A percentile compares a stretch with the other conserved stretches of the same genome.
Evolutionary conservation across 108 stramenopile species (phyloP).

Genomic region (Skeletonema costatum): DNA sequence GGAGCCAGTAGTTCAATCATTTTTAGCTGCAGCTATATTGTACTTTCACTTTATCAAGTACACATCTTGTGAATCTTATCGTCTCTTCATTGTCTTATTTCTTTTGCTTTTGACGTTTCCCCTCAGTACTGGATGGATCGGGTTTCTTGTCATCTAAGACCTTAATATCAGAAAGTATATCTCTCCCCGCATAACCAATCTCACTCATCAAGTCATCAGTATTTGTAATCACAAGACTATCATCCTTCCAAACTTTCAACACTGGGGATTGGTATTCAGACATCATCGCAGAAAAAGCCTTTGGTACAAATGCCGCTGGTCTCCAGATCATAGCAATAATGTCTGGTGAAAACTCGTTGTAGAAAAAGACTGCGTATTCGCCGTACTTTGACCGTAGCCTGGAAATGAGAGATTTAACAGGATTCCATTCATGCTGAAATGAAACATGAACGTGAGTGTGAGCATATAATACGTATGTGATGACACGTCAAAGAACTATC

Average conservation of each 20-base stretch:
- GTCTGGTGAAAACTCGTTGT: conserved; percentile 80
- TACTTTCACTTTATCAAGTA: too few species aligned
- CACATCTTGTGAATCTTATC: too few species aligned
- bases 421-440: conserved; percentile 62
- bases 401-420: conserved; percentile 62
- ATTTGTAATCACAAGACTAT: conserved; percentile 60
- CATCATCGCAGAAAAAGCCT: conserved; percentile 67
- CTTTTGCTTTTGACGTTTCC: neutral
- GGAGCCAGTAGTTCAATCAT: too few species aligned
- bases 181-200: conserved; percentile 38
- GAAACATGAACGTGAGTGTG: neutral
- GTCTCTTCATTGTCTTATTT: too few species aligned
- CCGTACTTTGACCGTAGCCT: conserved; percentile 62
- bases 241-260: conserved; percentile 56
- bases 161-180: conserved; percentile 62
- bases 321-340: conserved; percentile 83
- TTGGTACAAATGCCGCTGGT: conserved; percentile 55
- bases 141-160: conserved; percentile 25
- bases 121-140: neutral
- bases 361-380: conserved; percentile 74
- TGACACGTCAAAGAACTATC: neutral
- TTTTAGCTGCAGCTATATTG: too few species aligned
- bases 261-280: conserved; percentile 71
- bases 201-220: conserved; percentile 71
- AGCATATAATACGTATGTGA: neutral